Evolutionary conservation across 2,329 filamentous ascomycete genomes (phyloP).

Genomic region (Colletotrichum kahawae): DNA sequence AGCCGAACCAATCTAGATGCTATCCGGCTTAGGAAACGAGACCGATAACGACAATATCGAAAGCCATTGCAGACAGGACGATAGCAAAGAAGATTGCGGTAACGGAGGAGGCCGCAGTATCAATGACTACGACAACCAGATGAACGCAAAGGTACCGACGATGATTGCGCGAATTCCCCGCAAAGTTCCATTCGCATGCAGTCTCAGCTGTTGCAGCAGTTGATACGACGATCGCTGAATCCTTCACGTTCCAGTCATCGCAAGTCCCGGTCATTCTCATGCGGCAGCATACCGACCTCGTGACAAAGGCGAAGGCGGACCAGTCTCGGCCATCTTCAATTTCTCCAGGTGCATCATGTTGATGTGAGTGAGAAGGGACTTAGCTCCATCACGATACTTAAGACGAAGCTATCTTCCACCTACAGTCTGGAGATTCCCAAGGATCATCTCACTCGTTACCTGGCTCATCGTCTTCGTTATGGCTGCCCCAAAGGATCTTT

Average conservation of each 20-base stretch:
- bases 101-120: fast-evolving
- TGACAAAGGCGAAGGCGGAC: fast-evolving
- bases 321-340: not conserved
- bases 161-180: not conserved
- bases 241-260: not conserved
- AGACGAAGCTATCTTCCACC: not conserved
- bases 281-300: not conserved
- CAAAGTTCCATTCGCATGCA: not conserved
- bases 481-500: not conserved
- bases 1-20: not conserved
- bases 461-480: not conserved
- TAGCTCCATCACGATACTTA: not conserved
- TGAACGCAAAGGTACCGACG: not conserved
- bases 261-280: not conserved
- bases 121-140: fast-evolving
- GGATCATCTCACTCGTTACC: not conserved
- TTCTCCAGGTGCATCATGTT: not conserved
- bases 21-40: not conserved
- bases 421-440: fast-evolving
- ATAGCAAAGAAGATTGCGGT: fast-evolving
- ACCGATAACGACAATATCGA: fast-evolving
- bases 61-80: fast-evolving
- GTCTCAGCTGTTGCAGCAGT: not conserved
- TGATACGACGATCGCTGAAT: not conserved
- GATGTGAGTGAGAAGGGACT: too few relatives aligned